Percentiles rank a stretch among this genome's conserved stretches.
Evolutionary conservation across 768 basidiomycete genomes (phyloP).

Genomic region (Mycena maculata): DNA sequence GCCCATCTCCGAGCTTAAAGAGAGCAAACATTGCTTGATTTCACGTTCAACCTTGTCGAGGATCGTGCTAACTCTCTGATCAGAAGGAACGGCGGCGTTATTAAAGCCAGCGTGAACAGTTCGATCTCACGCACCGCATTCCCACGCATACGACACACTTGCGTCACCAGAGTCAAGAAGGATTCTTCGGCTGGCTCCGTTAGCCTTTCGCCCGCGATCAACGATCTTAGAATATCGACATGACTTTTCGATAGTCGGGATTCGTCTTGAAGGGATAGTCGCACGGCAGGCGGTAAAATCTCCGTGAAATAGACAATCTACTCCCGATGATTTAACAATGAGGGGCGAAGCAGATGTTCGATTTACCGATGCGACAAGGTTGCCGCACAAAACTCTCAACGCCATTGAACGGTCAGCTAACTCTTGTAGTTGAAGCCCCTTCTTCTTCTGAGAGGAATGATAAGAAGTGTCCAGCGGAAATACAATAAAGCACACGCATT

Average conservation of each 20-base stretch:
- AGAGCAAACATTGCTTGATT: conserved; percentile 4
- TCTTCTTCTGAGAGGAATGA: not conserved
- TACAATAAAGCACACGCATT: not conserved
- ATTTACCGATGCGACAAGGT: conserved; percentile 2
- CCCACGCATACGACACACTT: conserved; percentile 13
- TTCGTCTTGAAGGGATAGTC: conserved; percentile 3
- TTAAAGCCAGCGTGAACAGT: not conserved
- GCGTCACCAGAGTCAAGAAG: not conserved
- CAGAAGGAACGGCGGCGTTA: not conserved
- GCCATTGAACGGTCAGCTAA: not conserved
- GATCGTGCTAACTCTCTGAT: not conserved
- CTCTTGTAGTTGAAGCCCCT: not conserved
- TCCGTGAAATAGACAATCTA: conserved; percentile 5
- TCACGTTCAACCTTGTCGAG: conserved; percentile 11
- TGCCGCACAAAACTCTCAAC: not conserved
- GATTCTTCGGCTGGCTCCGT: not conserved
- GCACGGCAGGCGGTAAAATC: not conserved
- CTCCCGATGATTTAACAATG: not conserved
- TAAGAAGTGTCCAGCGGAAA: not conserved
- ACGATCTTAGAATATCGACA: conserved; percentile 8
- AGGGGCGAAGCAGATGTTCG: not conserved
- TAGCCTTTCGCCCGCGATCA: not conserved
- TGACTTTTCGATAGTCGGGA: not conserved
- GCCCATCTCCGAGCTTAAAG: not conserved
- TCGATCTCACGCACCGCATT: conserved; percentile 10